Conservation (phyloP, 495 filamentous ascomycete genomes). For the Gamarada debralockiae region DNA sequence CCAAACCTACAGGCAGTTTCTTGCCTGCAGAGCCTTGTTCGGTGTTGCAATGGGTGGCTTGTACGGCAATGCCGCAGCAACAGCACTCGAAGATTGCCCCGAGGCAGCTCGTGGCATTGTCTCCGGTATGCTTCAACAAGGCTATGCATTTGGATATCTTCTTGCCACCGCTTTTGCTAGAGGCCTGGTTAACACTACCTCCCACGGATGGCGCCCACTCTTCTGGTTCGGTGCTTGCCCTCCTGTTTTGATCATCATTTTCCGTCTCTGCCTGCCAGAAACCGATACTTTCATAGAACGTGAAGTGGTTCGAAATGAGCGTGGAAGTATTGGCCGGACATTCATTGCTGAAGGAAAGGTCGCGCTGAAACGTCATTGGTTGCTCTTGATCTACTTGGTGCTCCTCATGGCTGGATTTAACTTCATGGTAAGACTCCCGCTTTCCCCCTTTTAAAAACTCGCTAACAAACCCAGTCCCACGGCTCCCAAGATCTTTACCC, state of each 20-base stretch:
- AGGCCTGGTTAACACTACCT: conserved; percentile 65
- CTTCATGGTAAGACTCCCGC: conserved; percentile 58
- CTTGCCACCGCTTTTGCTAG: conserved; percentile 75
- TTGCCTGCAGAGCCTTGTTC: conserved; percentile 79
- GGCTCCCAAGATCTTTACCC: conserved; percentile 92
- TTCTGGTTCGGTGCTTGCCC: conserved; percentile 85
- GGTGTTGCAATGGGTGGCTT: conserved; percentile 87
- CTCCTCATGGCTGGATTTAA: conserved; percentile 89
- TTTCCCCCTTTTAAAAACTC: background rate
- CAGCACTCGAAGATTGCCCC: conserved; percentile 81
- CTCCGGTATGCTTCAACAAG: conserved; percentile 81
- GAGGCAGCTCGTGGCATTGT: conserved; percentile 69
- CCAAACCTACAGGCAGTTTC: conserved; percentile 71
- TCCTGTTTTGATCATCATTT: conserved; percentile 76
- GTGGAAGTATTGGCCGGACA: conserved; percentile 47
- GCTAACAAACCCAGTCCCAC: conserved; percentile 54
- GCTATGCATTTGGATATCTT: conserved; percentile 85
- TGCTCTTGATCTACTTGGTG: conserved; percentile 75
- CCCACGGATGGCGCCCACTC: conserved; percentile 74
- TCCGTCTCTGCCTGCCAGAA: conserved; percentile 73
- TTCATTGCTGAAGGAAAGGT: conserved; percentile 76
- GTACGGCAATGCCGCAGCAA: conserved; percentile 84
- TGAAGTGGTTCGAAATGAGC: conserved; percentile 51
- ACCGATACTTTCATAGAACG: conserved; percentile 64
- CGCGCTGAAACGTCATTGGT: conserved; percentile 72